Conservation (phyloP, 371 early-diverging fungal species). For the Mortierella polycephala region DNA sequence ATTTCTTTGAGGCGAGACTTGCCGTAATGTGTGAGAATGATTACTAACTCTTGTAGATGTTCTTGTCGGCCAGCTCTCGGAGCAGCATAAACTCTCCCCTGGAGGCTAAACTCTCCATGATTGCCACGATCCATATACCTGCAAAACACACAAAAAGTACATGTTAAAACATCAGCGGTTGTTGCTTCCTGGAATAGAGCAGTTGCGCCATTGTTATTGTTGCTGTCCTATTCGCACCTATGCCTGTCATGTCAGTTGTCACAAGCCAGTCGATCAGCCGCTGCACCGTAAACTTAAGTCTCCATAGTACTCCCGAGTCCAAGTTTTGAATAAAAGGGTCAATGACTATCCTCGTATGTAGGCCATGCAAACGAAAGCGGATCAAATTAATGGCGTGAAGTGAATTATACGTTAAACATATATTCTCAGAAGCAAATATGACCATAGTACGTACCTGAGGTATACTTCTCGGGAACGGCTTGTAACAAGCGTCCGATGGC, state of each 20-base stretch:
- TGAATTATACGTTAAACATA: too few relatives aligned
- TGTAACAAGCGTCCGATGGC: constrained; percentile 31
- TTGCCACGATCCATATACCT: constrained; percentile 43
- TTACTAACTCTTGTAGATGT: constrained; percentile 42
- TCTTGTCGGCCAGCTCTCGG: constrained; percentile 29
- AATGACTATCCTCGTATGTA: constrained; percentile 14
- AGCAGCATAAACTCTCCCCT: constrained; percentile 39
- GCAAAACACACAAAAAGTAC: neutral
- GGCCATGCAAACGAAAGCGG: neutral
- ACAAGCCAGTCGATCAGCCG: constrained; percentile 45
- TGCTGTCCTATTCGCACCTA: constrained; percentile 6
- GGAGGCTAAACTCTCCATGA: constrained; percentile 46
- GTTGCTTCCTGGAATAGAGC: too few relatives aligned
- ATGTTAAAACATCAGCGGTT: neutral
- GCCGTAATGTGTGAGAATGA: too few relatives aligned
- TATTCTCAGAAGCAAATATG: too few relatives aligned
- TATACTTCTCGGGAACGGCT: constrained; percentile 29
- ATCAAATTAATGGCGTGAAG: neutral
- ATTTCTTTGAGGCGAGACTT: too few relatives aligned
- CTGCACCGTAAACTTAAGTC: constrained; percentile 31
- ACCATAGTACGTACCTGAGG: constrained; percentile 13
- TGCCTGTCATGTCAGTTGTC: constrained; percentile 30
- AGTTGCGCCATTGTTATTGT: neutral
- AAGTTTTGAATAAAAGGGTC: constrained; percentile 41
- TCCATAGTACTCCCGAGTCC: constrained; percentile 29